These are phyloP conservation scores for Malbranchea cinnamomea DNA, from an alignment of 2,329 filamentous ascomycete species.

Conservation along the genomic window DNA sequence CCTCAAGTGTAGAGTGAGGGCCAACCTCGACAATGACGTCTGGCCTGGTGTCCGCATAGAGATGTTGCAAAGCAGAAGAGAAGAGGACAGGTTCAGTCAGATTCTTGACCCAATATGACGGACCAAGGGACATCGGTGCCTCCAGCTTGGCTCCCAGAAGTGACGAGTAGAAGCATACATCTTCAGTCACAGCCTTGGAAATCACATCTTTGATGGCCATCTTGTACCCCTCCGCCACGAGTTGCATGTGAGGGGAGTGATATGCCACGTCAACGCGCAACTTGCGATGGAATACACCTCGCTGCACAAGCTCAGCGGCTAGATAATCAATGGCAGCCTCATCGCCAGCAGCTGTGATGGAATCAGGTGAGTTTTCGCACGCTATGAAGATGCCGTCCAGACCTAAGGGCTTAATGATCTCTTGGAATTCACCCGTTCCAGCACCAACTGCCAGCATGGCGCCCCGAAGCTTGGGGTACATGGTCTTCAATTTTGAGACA, in stretches of 20 bases:
- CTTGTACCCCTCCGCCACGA: slow-evolving; percentile 7
- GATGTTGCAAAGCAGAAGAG: background rate
- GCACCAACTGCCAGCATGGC: slow-evolving; percentile 10
- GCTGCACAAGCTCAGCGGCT: slow-evolving; percentile 8
- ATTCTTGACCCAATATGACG: slow-evolving; percentile 3
- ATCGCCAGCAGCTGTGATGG: slow-evolving; percentile 25
- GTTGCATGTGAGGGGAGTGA: slow-evolving; percentile 16
- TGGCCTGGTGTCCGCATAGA: background rate
- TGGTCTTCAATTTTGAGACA: too few relatives aligned
- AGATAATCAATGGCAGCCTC: slow-evolving; percentile 12
- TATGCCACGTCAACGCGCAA: slow-evolving; percentile 14
- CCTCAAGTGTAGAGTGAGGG: slow-evolving; percentile 10
- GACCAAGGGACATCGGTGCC: background rate
- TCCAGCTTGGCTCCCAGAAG: background rate
- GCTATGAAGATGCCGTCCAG: slow-evolving; percentile 16
- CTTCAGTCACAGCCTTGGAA: background rate
- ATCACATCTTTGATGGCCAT: background rate
- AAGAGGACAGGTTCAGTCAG: slow-evolving; percentile 6
- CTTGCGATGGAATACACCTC: slow-evolving; percentile 11
- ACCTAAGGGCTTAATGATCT: slow-evolving; percentile 1
- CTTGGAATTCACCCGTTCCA: slow-evolving; percentile 1
- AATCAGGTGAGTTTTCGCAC: slow-evolving; percentile 24
- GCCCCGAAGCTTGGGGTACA: background rate
- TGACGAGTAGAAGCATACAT: background rate
- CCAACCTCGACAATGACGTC: slow-evolving; percentile 10